Percentiles rank a stretch among this genome's conserved stretches.
Evolutionary conservation across 148 eudicot genomes (phyloP).

Genomic region (Pouteria glomerata): DNA sequence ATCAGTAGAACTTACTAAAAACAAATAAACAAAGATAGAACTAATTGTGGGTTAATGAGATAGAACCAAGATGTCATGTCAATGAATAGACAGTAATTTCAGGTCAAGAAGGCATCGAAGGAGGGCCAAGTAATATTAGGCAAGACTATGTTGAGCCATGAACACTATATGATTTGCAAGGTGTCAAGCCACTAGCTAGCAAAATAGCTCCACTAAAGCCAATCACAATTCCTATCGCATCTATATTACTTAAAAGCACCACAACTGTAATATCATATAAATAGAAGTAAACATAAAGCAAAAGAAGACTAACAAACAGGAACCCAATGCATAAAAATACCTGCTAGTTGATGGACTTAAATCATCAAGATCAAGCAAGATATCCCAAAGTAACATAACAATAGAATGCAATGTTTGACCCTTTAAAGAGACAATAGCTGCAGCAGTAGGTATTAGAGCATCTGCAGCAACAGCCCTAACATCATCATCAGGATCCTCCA

Average conservation of each 20-base stretch:
- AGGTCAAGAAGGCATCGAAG: too few species aligned
- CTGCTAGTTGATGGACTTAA: conserved; percentile 97
- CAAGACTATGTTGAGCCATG: too few species aligned
- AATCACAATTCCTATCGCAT: too few species aligned
- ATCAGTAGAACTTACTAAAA: too few species aligned
- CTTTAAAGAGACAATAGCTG: conserved; percentile 64
- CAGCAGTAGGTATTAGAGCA: conserved; percentile 88
- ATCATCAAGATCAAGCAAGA: conserved; percentile 96
- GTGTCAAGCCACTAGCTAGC: too few species aligned
- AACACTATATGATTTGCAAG: too few species aligned
- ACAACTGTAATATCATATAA: neutral
- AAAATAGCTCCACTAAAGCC: too few species aligned
- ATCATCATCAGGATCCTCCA: conserved; percentile 99
- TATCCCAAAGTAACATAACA: conserved; percentile 93
- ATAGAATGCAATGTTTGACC: conserved; percentile 65
- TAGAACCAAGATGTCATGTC: too few species aligned
- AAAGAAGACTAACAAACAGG: neutral
- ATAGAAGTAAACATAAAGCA: neutral
- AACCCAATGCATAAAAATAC: conserved; percentile 16
- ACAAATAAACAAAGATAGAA: too few species aligned
- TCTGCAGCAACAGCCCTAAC: conserved; percentile 99
- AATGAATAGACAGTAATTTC: too few species aligned
- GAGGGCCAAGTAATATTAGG: too few species aligned
- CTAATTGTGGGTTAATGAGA: too few species aligned
- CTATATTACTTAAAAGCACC: neutral